Percentiles rank a stretch among this genome's conserved stretches.
Conservation (phyloP, 2,329 filamentous ascomycete species). For the Apiospora saccharicola region DNA sequence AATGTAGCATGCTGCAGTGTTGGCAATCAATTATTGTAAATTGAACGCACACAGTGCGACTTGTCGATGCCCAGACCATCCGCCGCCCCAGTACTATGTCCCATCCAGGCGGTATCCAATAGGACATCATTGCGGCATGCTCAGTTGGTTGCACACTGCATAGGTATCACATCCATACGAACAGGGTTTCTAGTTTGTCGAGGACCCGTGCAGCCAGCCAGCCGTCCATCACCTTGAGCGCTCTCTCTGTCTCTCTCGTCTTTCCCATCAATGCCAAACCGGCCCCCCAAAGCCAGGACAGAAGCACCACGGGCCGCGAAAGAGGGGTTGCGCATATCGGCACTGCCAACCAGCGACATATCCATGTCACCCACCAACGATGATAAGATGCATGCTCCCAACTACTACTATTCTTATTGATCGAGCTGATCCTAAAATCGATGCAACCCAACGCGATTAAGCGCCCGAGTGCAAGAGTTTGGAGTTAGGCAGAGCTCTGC, state of each 20-base stretch:
- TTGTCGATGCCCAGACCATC: background rate
- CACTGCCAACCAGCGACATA: background rate
- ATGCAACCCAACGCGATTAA: no score
- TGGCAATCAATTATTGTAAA: background rate
- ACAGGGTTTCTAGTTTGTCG: background rate
- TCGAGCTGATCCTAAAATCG: no score
- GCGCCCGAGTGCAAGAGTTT: no score
- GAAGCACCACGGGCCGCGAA: background rate
- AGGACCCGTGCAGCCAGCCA: no score
- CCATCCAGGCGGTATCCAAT: slow-evolving; percentile 4
- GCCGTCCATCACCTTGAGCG: background rate
- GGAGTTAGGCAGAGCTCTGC: no score
- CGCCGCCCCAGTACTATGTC: background rate
- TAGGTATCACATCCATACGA: background rate
- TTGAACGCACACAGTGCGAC: slow-evolving; percentile 15
- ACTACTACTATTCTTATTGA: no score
- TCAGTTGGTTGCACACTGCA: slow-evolving; percentile 15
- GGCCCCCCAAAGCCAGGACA: background rate
- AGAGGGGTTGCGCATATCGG: background rate
- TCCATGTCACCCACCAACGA: background rate
- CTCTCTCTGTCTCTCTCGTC: background rate
- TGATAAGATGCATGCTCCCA: no score
- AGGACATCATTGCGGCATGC: background rate
- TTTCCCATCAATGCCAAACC: background rate
- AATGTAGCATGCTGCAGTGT: background rate